Conservation (phyloP, 352 stramenopile genomes). For the Phytophthora syringae region DNA sequence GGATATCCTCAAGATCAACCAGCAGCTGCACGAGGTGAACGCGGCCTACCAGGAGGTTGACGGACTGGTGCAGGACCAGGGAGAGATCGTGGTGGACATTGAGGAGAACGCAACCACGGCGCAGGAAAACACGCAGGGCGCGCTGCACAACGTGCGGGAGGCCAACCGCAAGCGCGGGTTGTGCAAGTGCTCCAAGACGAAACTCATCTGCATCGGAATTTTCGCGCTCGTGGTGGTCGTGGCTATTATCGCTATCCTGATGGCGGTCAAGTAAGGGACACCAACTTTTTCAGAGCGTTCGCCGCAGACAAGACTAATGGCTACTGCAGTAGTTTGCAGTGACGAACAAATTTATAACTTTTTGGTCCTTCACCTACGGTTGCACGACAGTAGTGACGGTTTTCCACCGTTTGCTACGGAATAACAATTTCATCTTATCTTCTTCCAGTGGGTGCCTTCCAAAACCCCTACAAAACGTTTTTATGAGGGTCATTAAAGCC, state of each 20-base stretch:
- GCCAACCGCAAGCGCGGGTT: constrained; percentile 56
- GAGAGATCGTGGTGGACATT: constrained; percentile 77
- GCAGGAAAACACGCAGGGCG: constrained; percentile 55
- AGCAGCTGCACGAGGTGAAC: constrained; percentile 73
- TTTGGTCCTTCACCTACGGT: constrained; percentile 17
- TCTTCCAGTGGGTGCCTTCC: no score
- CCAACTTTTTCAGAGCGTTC: constrained; percentile 10
- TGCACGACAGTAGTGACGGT: no score
- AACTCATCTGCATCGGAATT: constrained; percentile 62
- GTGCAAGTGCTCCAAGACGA: constrained; percentile 66
- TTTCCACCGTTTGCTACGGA: constrained; percentile 5
- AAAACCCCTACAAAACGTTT: no score
- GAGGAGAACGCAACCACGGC: constrained; percentile 59
- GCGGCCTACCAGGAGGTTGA: constrained; percentile 72
- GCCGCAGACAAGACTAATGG: background rate
- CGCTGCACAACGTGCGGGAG: constrained; percentile 60
- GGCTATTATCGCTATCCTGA: constrained; percentile 54
- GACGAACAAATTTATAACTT: constrained; percentile 34
- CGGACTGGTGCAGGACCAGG: constrained; percentile 65
- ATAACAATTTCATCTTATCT: constrained; percentile 18
- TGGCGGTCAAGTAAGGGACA: constrained; percentile 39
- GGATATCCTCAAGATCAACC: constrained; percentile 78
- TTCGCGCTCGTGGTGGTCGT: constrained; percentile 57
- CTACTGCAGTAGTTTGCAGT: constrained; percentile 9
- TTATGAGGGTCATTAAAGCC: no score